Percentiles rank a stretch among this genome's conserved stretches.
These are phyloP conservation scores for Suillus subluteus DNA, from an alignment of 768 basidiomycete genomes.

Conservation along the genomic window DNA sequence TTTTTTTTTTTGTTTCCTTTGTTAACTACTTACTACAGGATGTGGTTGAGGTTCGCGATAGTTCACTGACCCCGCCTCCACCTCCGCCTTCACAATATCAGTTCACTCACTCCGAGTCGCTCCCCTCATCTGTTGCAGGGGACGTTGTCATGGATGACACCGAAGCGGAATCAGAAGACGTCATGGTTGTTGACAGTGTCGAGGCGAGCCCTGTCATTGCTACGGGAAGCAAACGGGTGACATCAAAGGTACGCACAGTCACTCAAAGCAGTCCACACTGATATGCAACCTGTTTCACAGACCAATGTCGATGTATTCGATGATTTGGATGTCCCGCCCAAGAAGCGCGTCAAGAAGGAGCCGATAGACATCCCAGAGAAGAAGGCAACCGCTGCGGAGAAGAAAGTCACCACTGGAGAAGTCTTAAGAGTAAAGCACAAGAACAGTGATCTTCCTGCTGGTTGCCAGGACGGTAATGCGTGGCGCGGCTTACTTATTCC, in stretches of 20 bases:
- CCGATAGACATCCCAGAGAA: neutral
- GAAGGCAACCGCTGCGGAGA: neutral
- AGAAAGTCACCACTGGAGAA: neutral
- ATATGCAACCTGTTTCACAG: neutral
- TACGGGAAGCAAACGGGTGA: neutral
- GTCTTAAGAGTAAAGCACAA: neutral
- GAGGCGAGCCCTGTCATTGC: neutral
- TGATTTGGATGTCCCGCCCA: neutral
- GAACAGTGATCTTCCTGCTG: neutral
- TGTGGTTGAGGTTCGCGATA: neutral
- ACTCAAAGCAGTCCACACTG: too few relatives aligned
- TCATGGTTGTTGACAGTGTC: neutral
- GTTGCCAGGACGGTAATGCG: neutral
- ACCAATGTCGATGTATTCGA: neutral
- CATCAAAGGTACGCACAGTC: neutral
- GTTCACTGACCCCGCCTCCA: neutral
- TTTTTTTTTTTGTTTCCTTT: neutral
- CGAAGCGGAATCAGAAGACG: neutral
- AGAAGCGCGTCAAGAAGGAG: neutral
- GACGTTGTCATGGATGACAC: too few relatives aligned
- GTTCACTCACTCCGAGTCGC: too few relatives aligned
- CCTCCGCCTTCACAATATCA: neutral
- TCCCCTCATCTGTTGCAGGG: too few relatives aligned
- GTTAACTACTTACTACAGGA: conserved; percentile 1
- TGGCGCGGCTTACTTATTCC: neutral